Evolutionary conservation across 768 basidiomycete genomes (phyloP), one percentile per base, ranked within the genome.

Genomic region (Termitomyces sp.): DNA sequence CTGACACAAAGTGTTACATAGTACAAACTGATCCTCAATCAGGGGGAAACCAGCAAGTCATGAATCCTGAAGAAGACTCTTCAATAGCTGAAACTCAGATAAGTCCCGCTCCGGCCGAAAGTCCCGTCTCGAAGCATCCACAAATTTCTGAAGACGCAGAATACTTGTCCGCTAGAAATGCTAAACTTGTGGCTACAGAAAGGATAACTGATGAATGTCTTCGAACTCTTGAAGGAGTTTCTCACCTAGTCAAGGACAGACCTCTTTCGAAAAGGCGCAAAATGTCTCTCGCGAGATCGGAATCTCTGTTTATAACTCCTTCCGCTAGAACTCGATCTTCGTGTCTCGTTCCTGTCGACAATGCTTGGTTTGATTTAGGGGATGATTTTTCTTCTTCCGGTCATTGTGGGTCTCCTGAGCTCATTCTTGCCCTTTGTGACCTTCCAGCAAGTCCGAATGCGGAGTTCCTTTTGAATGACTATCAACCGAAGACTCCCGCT

Each of bases 311-410:
- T 3, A 53, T 47, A 16, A 43, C 24, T 24, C n/a, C 33, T 55
- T 42, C 14, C 32, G 53, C 54, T 38, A 60, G 62, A 42, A 55
- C 44, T 26, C 52, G 56, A 40, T 56, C 66, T 0, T 60, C 65
- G 42, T 66, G 64, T 44, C 70, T 72, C 54, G 64, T 69, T 49
- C 20, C 67, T 22, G 56, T 63, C 20, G 65, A 63, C 45, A 68
- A 67, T 38, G 50, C 51, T 36, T 62, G 64, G 20, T 64, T 64
- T 40, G 60, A 24, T 22, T 30, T 22, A 40, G 58, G 56, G 43
- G 63, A 65, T 14, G 58, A 62, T 26, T 60, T 64, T 32, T 63
- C 61, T 47, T 66, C 66, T 56, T 49, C 50, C 14, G 28, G 54
- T 10, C n/a, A 28, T n/a, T n/a, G 10, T 6, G 52, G 13, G 7